Base-by-base conservation (phyloP, 148 eudicot species). In the Vaccinium corymbosum region DNA sequence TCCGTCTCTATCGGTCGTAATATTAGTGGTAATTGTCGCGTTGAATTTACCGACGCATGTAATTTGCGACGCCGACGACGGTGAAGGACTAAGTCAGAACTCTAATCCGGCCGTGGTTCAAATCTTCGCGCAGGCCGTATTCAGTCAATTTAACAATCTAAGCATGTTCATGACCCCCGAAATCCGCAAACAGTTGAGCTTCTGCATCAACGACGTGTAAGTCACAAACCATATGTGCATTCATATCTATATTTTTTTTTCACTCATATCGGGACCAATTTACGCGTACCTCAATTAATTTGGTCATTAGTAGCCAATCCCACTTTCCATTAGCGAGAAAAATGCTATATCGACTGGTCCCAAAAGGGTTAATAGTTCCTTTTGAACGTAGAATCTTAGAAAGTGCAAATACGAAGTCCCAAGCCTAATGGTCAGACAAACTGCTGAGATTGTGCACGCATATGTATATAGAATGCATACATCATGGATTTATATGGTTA, bases 141-240 rank as follows among this genome's bases (percentile, higher is more conserved):
- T 82, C n/a, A 79, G 59, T 6, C 79, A 85, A 2, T 88, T 94
- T 70, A 86, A 55, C 13, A 90, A 89, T 74, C 32, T 87, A 19
- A 86, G 88, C 29, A 74, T 84, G 1, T 57, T 80, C n/a, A 29
- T 90, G 42, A 78, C 85, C 19, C 85, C 87, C 1, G 92, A 92
- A 11, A 75, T 90, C 0, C 42, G 19, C 32, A 80, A 83, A 11
- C 25, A 79, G 29, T 82, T 92, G 15, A 80, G 80, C 20, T 94
- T 89, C 81, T 94, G 97, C 88, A 89, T 92, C 70, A 78, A 80
- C 13, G 62, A 94, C 53, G 81, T 86, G 95, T 94, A 71, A 91
- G 90, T 86, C 53, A n/a, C 7, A 53, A 6, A 76, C 72, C 7
- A 12, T 66, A 49, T 11, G 6, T 80, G 74, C 19, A 38, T 20